These are phyloP conservation scores for Botryococcus braunii DNA, from an alignment of 163 green algal species.

Conservation along the genomic window DNA sequence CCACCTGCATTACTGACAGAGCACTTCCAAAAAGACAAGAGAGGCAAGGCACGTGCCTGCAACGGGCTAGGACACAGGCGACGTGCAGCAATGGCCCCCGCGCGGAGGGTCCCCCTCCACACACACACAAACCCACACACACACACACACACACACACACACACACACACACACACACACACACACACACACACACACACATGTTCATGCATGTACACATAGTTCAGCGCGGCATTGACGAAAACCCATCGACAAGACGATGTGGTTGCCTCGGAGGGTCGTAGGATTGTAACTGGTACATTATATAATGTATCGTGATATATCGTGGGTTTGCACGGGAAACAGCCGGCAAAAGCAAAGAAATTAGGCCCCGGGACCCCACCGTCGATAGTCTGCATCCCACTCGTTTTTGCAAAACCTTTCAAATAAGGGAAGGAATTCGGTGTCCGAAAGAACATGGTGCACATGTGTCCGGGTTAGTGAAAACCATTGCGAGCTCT, in stretches of 20 bases:
- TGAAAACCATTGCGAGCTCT: conserved; percentile 19
- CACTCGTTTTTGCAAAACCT: conserved; percentile 6
- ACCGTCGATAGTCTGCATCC: conserved; percentile 2
- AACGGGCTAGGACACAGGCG: neutral
- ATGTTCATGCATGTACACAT: neutral
- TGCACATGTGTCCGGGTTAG: conserved; percentile 16
- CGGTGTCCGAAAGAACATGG: conserved; percentile 6
- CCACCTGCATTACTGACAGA: neutral
- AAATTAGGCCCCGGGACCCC: neutral
- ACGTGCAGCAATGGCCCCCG: neutral
- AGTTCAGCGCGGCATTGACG: neutral
- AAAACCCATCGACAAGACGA: neutral
- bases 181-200: neutral
- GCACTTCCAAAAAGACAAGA: too few relatives aligned
- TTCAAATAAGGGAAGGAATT: conserved; percentile 5
- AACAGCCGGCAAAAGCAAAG: neutral
- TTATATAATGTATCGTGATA: neutral
- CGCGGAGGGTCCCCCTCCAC: neutral
- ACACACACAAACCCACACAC: too few relatives aligned
- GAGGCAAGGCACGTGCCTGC: neutral
- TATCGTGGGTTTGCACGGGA: neutral
- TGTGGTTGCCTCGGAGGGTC: neutral
- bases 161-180: too few relatives aligned
- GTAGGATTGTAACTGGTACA: neutral
- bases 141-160: neutral